These are phyloP conservation scores for Rhinocladiella mackenziei DNA, from an alignment of 2,329 filamentous ascomycete genomes.

Conservation along the genomic window DNA sequence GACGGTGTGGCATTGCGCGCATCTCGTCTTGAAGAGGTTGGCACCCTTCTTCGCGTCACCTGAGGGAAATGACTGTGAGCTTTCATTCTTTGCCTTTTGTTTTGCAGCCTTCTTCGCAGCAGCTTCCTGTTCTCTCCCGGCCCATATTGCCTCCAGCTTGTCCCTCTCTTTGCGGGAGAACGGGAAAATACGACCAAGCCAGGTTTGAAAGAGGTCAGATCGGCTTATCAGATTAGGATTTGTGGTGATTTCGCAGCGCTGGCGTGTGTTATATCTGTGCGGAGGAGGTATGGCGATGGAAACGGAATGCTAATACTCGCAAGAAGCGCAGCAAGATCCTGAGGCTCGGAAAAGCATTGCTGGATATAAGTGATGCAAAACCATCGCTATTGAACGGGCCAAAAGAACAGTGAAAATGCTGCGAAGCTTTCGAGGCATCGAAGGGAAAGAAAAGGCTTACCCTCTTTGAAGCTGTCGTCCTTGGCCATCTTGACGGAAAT, in stretches of 20 bases:
- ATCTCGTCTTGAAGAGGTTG: conserved; percentile 98
- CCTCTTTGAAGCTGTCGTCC: conserved; percentile 27
- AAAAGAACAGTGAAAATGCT: conserved; percentile 20
- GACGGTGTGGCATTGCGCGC: conserved; percentile 97
- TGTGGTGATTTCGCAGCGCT: no score
- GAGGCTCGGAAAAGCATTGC: conserved; percentile 1
- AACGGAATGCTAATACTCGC: no score
- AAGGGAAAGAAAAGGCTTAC: conserved; percentile 18
- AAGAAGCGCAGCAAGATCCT: not conserved
- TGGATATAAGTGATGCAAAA: not conserved
- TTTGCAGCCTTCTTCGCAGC: conserved; percentile 9
- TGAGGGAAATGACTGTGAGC: conserved; percentile 39
- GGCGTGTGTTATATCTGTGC: no score
- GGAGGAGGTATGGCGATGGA: no score
- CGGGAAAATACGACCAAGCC: conserved; percentile 6
- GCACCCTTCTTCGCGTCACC: conserved; percentile 95
- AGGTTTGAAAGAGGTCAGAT: not conserved
- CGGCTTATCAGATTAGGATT: not conserved
- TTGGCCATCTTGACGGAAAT: conserved; percentile 27
- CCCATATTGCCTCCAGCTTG: conserved; percentile 7
- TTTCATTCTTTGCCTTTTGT: conserved; percentile 7
- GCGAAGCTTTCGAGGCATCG: conserved; percentile 19
- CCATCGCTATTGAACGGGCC: not conserved
- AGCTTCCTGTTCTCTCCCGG: conserved; percentile 11
- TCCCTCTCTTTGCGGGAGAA: conserved; percentile 14